Percentiles rank a stretch among this genome's conserved stretches.
phyloP scores from a whole-genome alignment of 345 rosid species.

The Salix viminalis region DNA sequence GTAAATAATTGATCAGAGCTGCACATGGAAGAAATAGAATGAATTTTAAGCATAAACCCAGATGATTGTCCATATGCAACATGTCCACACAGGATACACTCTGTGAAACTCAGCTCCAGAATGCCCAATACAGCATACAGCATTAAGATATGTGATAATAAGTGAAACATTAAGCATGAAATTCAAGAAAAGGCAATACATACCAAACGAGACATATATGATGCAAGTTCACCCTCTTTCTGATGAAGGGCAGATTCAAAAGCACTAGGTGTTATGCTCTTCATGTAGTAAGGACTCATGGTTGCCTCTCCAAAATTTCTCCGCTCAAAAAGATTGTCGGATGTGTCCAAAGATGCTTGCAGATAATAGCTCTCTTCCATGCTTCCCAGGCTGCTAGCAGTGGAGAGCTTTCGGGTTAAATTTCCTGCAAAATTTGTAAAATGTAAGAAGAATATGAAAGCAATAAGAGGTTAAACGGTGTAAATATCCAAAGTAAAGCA shows the following conservation, averaged over 20 bases:
- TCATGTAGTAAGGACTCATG: slow-evolving; percentile 78
- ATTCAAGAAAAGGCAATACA: slow-evolving; percentile 16
- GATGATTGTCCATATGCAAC: background rate
- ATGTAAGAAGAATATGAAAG: slow-evolving; percentile 4
- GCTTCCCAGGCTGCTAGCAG: slow-evolving; percentile 82
- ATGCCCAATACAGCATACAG: background rate
- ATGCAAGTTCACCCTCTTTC: slow-evolving; percentile 98
- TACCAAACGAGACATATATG: slow-evolving; percentile 98
- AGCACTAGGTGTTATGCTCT: slow-evolving; percentile 90
- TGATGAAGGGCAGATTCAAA: slow-evolving; percentile 93
- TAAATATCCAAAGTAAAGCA: slow-evolving; percentile 12
- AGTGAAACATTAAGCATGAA: background rate
- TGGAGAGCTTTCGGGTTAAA: slow-evolving; percentile 73
- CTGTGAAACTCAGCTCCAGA: background rate
- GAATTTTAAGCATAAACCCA: background rate
- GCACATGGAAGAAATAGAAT: background rate
- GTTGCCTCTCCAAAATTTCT: slow-evolving; percentile 61
- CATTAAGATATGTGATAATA: background rate
- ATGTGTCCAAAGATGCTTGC: slow-evolving; percentile 87
- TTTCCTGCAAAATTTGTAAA: slow-evolving; percentile 44
- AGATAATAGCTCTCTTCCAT: slow-evolving; percentile 96
- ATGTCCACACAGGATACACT: background rate
- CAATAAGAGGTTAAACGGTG: slow-evolving; percentile 8
- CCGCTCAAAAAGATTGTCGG: slow-evolving; percentile 70
- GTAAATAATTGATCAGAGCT: slow-evolving; percentile 3